These are phyloP conservation scores for Articulospora tetracladia DNA, from an alignment of 495 filamentous ascomycete species.

Conservation along the genomic window DNA sequence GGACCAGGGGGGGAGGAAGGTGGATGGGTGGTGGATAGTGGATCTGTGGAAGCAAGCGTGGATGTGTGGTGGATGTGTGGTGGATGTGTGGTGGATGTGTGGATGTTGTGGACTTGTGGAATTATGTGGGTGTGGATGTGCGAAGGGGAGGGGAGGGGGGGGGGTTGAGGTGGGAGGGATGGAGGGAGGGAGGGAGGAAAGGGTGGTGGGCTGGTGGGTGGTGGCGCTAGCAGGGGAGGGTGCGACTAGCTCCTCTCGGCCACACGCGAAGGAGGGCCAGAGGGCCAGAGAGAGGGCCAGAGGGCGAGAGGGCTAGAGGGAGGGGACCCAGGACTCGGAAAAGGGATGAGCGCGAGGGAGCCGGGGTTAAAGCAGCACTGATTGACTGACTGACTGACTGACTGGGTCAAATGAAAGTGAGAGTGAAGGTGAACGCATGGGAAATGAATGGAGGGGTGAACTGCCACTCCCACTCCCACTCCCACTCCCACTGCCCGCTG, in stretches of 20 bases:
- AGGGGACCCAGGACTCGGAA: not conserved
- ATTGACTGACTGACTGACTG: too few relatives aligned
- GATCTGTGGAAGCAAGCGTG: not conserved
- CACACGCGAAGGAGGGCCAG: too few relatives aligned
- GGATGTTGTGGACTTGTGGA: not conserved
- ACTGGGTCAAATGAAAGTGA: not conserved
- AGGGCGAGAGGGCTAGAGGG: not conserved
- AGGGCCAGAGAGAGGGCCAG: not conserved
- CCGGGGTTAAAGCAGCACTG: not conserved
- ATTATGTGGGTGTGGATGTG: not conserved
- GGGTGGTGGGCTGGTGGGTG: too few relatives aligned
- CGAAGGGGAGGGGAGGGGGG: not conserved
- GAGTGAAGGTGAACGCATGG: not conserved
- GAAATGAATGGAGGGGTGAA: not conserved
- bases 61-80: not conserved
- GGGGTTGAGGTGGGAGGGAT: not conserved
- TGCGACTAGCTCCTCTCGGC: too few relatives aligned
- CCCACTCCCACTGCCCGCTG: not conserved
- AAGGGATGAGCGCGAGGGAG: not conserved
- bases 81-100: not conserved
- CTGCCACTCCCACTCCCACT: not conserved
- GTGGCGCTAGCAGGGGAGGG: too few relatives aligned
- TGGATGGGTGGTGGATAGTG: not conserved
- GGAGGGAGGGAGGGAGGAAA: too few relatives aligned
- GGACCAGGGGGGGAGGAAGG: not conserved